Base-by-base conservation (phyloP, 73 alveolate genomes). In the Paramecium sexaurelia region DNA sequence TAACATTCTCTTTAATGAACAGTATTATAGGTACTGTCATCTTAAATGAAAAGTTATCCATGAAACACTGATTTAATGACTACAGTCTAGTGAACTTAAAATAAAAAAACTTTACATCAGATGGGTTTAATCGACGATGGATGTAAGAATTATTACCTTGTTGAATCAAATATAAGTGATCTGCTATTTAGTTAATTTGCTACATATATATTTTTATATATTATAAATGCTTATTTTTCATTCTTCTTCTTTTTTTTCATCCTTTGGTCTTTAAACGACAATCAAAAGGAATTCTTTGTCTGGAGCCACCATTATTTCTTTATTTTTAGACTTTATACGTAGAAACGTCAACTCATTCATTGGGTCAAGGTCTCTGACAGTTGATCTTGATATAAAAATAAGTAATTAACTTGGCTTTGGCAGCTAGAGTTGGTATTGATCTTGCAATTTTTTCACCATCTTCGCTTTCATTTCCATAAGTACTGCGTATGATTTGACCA, bases 221-320 rank as follows among this genome's bases (percentile, higher is more conserved):
- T 33, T 35, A 27, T 71, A 27, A 71, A 78, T 78, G 67, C 17
- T 51, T 51, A 51, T 32, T 78, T 75, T 22, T 78, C 55, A 78
- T 78, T 78, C 89, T 68, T 88, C 94, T 41, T 88, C 94, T 61
- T 88, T 88, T 61, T 88, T 88, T 11, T 68, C 94, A 19, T 82
- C 87, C 33, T 88, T 88, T 40, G 90, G 90, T 13, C 94, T 91
- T 69, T 93, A 91, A 73, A 93, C 91, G 19, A 93, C 96, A 29
- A 93, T 93, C 41, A 93, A 85, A 33, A 91, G 47, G 78, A 88
- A 93, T 37, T 93, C 96, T 35, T 91, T 86, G 45, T 93, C 96
- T 2, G 96, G 96, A 40, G 96, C 96, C 4, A 93, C 94, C 96
- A 93, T 93, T 6, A 93, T 93, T 73, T 93, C 96, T 32, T 93